Percentiles rank a stretch among this genome's conserved stretches.
phyloP scores from a whole-genome alignment of 306 rosid species.

The Trifolium repens region DNA sequence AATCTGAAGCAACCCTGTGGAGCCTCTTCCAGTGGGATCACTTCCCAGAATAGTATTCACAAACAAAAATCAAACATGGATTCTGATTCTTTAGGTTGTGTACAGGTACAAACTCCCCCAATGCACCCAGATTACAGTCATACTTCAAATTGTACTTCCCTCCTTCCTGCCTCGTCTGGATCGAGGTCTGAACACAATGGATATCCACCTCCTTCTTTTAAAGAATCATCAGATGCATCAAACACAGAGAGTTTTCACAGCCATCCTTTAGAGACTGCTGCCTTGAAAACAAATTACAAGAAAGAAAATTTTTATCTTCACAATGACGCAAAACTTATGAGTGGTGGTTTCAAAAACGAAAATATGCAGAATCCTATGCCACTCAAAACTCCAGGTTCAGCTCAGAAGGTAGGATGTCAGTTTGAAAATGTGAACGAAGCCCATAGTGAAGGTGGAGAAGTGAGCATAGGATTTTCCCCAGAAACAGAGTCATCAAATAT shows the following conservation, averaged over 20 bases:
- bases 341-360: constrained; percentile 46
- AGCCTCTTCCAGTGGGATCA: constrained; percentile 47
- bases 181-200: constrained; percentile 48
- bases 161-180: constrained; percentile 51
- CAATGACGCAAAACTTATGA: constrained; percentile 43
- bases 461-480: constrained; percentile 52
- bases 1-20: constrained; percentile 47
- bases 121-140: constrained; percentile 43
- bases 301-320: constrained; percentile 43
- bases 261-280: constrained; percentile 54
- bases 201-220: constrained; percentile 46
- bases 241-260: constrained; percentile 57
- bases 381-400: constrained; percentile 46
- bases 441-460: constrained; percentile 68
- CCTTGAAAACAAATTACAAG: constrained; percentile 46
- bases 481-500: constrained; percentile 67
- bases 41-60: constrained; percentile 49
- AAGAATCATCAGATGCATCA: constrained; percentile 65
- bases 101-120: constrained; percentile 44
- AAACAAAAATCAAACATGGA: constrained; percentile 43
- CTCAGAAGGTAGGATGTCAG: constrained; percentile 50
- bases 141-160: constrained; percentile 42
- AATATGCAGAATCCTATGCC: constrained; percentile 42
- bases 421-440: constrained; percentile 69
- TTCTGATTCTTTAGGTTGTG: constrained; percentile 50